phyloP scores from a whole-genome alignment of 148 eudicot species.

The Limonium bicolor region DNA sequence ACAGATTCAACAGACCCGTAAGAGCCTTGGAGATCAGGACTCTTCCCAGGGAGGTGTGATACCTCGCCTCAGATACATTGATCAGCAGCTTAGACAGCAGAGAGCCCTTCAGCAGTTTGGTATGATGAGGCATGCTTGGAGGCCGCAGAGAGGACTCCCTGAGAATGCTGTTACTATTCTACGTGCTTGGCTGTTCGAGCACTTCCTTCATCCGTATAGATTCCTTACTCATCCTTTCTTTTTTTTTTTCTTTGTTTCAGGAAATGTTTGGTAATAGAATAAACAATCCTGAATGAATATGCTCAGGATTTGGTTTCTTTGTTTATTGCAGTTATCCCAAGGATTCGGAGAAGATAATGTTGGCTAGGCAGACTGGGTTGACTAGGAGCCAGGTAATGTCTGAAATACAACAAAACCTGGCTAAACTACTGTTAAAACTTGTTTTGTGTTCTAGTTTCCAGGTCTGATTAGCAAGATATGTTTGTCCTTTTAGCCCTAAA shows the following conservation, averaged over 20 bases:
- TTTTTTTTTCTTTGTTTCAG: neutral
- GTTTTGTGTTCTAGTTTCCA: too few relatives aligned
- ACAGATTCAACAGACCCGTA: slow-evolving; percentile 45
- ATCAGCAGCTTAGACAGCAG: slow-evolving; percentile 78
- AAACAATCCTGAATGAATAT: too few relatives aligned
- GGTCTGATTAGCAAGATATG: too few relatives aligned
- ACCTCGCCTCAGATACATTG: slow-evolving; percentile 73
- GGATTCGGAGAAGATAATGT: slow-evolving; percentile 77
- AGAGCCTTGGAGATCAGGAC: slow-evolving; percentile 65
- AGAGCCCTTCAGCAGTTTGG: slow-evolving; percentile 79
- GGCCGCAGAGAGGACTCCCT: slow-evolving; percentile 94
- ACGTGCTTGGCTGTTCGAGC: slow-evolving; percentile 98
- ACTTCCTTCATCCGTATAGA: slow-evolving; percentile 89
- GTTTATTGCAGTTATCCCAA: slow-evolving; percentile 62
- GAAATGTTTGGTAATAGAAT: too few relatives aligned
- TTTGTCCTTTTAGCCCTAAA: too few relatives aligned
- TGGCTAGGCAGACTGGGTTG: slow-evolving; percentile 85
- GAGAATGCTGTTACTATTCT: slow-evolving; percentile 80
- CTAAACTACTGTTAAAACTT: neutral
- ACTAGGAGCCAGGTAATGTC: slow-evolving; percentile 77
- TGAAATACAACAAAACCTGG: neutral
- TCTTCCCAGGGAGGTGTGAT: slow-evolving; percentile 37
- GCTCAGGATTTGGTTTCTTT: neutral
- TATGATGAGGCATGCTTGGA: slow-evolving; percentile 74
- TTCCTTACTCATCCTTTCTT: neutral